Conservation (phyloP, 805 yeast genomes). For the Saturnispora gosingensis region DNA sequence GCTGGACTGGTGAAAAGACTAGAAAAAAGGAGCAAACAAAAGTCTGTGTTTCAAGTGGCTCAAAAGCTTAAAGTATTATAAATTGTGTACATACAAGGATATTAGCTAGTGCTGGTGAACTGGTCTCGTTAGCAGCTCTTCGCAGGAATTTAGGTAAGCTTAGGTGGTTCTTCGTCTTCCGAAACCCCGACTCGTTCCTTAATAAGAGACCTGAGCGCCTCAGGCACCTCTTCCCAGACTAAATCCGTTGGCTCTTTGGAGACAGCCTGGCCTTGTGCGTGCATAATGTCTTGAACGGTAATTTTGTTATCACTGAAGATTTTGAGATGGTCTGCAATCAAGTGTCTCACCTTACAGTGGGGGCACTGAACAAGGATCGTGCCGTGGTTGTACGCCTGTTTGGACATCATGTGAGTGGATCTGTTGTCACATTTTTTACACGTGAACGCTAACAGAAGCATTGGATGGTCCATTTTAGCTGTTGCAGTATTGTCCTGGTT, state of each 20-base stretch:
- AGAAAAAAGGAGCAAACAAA: no score
- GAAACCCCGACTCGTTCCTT: slow-evolving; percentile 52
- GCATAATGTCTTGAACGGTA: slow-evolving; percentile 71
- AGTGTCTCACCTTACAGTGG: slow-evolving; percentile 76
- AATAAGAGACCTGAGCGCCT: slow-evolving; percentile 37
- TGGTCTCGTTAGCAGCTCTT: no score
- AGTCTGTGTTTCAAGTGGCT: no score
- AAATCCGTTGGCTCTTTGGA: slow-evolving; percentile 58
- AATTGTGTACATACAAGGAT: neutral
- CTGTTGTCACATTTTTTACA: slow-evolving; percentile 81
- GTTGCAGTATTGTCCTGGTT: neutral
- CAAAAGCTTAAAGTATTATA: no score
- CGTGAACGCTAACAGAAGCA: slow-evolving; percentile 81
- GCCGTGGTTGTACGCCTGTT: slow-evolving; percentile 83
- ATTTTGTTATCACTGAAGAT: slow-evolving; percentile 72
- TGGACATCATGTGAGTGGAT: slow-evolving; percentile 83
- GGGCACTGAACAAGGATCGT: slow-evolving; percentile 89
- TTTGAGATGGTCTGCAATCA: slow-evolving; percentile 82
- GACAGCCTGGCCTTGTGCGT: slow-evolving; percentile 67
- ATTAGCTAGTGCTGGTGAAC: neutral
- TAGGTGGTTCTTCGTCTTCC: slow-evolving; percentile 2
- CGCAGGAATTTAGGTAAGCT: neutral
- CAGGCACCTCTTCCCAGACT: slow-evolving; percentile 61
- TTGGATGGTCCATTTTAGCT: slow-evolving; percentile 56
- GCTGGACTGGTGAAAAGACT: no score